Percentiles rank a stretch among this genome's conserved stretches.
These are phyloP conservation scores for Fusarium armeniacum DNA, from an alignment of 2,329 filamentous ascomycete species.

Conservation along the genomic window DNA sequence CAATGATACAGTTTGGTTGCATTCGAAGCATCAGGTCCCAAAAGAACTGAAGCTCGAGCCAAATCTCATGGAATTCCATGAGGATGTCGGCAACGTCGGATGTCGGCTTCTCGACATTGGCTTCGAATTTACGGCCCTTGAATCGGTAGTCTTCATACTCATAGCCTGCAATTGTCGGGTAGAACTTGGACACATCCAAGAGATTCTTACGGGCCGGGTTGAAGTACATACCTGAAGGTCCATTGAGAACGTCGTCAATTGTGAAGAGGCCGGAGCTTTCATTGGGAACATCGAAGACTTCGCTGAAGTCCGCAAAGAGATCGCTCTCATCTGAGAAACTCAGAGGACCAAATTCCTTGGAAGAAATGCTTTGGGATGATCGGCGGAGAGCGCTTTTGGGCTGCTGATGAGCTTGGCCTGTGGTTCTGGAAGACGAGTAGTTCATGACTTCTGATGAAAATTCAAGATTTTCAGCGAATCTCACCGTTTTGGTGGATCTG, in stretches of 20 bases:
- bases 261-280: too few relatives aligned
- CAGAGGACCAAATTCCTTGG: not conserved
- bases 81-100: slow-evolving; percentile 4
- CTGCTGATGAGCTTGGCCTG: not conserved
- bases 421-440: not conserved
- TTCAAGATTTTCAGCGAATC: slow-evolving; percentile 11
- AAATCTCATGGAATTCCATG: slow-evolving; percentile 24
- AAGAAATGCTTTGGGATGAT: not conserved
- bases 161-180: slow-evolving; percentile 23
- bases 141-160: slow-evolving; percentile 1
- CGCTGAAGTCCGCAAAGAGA: not conserved
- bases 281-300: not conserved
- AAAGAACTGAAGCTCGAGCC: slow-evolving; percentile 31
- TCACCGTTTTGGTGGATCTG: not conserved
- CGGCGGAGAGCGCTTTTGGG: not conserved
- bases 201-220: not conserved
- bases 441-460: not conserved
- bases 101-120: not conserved
- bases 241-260: slow-evolving; percentile 6
- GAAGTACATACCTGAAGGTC: slow-evolving; percentile 1
- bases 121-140: slow-evolving; percentile 8
- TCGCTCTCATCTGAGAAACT: not conserved
- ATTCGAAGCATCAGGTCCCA: slow-evolving; percentile 36
- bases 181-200: not conserved
- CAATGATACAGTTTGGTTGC: slow-evolving; percentile 34